Base-by-base conservation (phyloP, 352 stramenopile species). In the Thraustochytrium sp. region DNA sequence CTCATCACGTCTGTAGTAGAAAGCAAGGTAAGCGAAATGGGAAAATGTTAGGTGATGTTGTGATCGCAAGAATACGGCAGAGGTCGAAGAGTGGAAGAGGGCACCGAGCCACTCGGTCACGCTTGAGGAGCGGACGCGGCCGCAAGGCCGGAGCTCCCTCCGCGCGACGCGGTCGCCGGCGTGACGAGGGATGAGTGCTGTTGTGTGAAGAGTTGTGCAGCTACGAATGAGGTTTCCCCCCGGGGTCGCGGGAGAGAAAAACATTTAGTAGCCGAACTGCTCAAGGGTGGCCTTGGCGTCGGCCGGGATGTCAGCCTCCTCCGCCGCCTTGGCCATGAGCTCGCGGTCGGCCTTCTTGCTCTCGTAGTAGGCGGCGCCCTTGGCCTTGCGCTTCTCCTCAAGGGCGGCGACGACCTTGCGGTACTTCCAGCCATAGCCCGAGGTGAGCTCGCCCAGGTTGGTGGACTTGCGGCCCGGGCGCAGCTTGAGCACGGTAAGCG, bases 341-440 rank as follows among this genome's bases (percentile, higher is more conserved):
- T 93, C 90, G 84, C 87, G 88, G 68, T 90, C 88, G 78, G 91
- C 94, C 92, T 98, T 98, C 92, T 99, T 99, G 89, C 97, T 95
- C 89, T 97, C 94, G 92, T 98, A 99, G 90, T 95, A 99, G 85
- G 94, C 96, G 86, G 98, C 95, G 80, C 93, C 94, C 90, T 93
- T 38, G 23, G 85, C 88, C 76, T 90, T 90, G 83, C 90, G 87
- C 88, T 93, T 92, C 31, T 89, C 82, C 89, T 99, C 96, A 49
- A 99, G 90, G 72, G 90, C 90, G 84, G 91, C 89, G 82, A 99
- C 91, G 68, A 99, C 91, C 78, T 98, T 94, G 84, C 90, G 89
- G 90, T 99, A 94, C 90, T 97, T 96, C 96, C 96, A 99, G 88
- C 97, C 96, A 49, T 98, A 94, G 87, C 97, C 92, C 86, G 93